These are phyloP conservation scores for Alternaria arborescens DNA, from an alignment of 2,329 filamentous ascomycete genomes.

Conservation along the genomic window DNA sequence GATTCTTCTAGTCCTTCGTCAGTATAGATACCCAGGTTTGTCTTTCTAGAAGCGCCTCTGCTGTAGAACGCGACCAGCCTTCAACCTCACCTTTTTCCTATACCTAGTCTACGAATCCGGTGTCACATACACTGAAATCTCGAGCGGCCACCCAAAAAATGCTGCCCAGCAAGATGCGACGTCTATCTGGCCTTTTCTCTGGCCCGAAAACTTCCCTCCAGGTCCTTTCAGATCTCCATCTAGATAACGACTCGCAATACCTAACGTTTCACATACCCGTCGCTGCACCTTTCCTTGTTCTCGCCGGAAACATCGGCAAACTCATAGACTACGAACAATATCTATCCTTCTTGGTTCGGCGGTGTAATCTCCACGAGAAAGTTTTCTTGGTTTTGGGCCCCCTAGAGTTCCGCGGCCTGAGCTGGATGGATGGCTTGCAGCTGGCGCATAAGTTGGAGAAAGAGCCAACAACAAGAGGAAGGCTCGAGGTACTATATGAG, in stretches of 20 bases:
- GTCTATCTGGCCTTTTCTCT: slow-evolving; percentile 37
- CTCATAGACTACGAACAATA: slow-evolving; percentile 44
- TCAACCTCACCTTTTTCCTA: no score
- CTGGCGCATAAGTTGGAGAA: slow-evolving; percentile 38
- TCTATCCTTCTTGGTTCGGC: slow-evolving; percentile 40
- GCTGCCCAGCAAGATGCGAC: slow-evolving; percentile 27
- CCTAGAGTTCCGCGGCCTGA: slow-evolving; percentile 40
- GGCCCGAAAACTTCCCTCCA: slow-evolving; percentile 39
- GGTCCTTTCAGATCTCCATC: slow-evolving; percentile 44
- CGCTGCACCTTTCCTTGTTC: slow-evolving; percentile 38
- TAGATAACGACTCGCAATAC: slow-evolving; percentile 42
- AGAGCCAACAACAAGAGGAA: slow-evolving; percentile 41
- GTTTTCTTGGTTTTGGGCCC: slow-evolving; percentile 41
- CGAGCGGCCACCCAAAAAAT: not conserved
- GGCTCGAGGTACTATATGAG: slow-evolving; percentile 57
- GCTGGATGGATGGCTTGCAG: slow-evolving; percentile 35
- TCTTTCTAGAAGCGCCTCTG: not conserved
- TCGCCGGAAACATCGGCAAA: slow-evolving; percentile 44
- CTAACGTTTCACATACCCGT: slow-evolving; percentile 43
- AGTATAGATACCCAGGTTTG: not conserved
- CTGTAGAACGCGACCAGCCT: not conserved
- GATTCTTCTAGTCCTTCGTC: not conserved
- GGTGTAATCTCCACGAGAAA: slow-evolving; percentile 41
- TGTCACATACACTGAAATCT: not conserved
- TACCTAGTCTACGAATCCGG: not conserved